Base-by-base conservation (phyloP, 345 rosid species). In the Eucalyptus regnans region DNA sequence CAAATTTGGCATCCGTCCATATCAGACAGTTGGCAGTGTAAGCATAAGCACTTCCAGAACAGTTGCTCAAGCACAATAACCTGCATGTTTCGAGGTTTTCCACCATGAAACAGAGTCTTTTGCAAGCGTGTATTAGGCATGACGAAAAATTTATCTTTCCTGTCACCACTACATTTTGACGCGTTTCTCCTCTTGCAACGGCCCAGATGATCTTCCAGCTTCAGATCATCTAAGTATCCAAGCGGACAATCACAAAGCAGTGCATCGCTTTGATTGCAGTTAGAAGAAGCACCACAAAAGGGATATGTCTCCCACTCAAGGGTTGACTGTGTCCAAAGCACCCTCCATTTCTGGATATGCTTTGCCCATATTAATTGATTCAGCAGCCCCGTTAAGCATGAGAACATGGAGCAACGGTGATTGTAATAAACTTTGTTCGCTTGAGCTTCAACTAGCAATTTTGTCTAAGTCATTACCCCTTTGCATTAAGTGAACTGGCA, bases 21-120 rank as follows among this genome's bases (percentile, higher is more conserved):
- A 87, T n/a, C 51, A 41, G 54, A 86, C 93, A 93, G 18, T 13
- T 44, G 13, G 56, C 20, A 5, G 33, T 50, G 84, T 90, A 93
- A 8, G 90, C 76, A 88, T 90, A 92, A 52, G 93, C 92, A 33
- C 80, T 90, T 86, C 94, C 90, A 3, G 92, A 89, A 49, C 92
- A 93, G 87, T 88, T 90, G 33, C 84, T 92, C 8, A 88, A 88
- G 90, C 92, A 93, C 20, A 83, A 50, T 4, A 33, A 58, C 50
- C 52, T 88, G 80, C 94, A 93, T 22, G 66, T 88, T 49, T 58
- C 62, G 1, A 41, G 49, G 80, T 87, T 71, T 71, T 50, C 88
- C 20, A n/a, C 90, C 18, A 81, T 11, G 37, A 48, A 83, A 12
- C 81, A 20, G 90, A 33, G 86, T 88, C 46, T 20, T 46, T 3